These are phyloP conservation scores for Metschnikowia santaceciliae DNA, from an alignment of 805 yeast genomes.

Conservation along the genomic window DNA sequence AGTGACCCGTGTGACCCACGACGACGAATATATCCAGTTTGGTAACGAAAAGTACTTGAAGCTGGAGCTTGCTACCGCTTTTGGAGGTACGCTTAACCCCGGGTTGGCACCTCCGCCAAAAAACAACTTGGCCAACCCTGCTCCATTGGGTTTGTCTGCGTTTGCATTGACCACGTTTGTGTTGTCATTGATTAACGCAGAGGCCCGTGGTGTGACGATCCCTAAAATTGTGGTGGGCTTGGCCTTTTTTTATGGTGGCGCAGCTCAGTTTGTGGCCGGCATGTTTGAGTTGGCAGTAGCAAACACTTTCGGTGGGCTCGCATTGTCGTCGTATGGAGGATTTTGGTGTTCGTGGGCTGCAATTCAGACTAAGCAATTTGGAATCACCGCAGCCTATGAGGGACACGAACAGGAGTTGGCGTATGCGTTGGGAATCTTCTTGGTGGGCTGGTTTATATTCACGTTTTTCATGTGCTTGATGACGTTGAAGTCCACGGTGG, in stretches of 20 bases:
- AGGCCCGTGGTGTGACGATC: conserved; percentile 63
- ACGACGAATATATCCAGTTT: conserved; percentile 62
- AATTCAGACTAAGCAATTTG: conserved; percentile 39
- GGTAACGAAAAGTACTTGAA: conserved; percentile 69
- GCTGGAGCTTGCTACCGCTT: conserved; percentile 55
- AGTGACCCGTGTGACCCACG: conserved; percentile 35
- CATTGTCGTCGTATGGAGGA: conserved; percentile 60
- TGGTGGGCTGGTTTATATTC: conserved; percentile 43
- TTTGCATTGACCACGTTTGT: conserved; percentile 69
- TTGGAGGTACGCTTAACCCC: conserved; percentile 82
- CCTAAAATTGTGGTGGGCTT: conserved; percentile 60
- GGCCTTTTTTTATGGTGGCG: conserved; percentile 71
- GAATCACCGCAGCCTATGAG: conserved; percentile 34
- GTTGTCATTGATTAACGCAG: conserved; percentile 57
- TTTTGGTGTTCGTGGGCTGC: conserved; percentile 78
- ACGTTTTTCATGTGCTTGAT: conserved; percentile 39
- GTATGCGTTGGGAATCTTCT: conserved; percentile 36
- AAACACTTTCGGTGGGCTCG: conserved; percentile 72
- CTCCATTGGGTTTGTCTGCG: conserved; percentile 69
- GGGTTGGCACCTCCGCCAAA: conserved; percentile 47
- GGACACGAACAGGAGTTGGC: conserved; percentile 22
- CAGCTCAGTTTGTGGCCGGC: conserved; percentile 68
- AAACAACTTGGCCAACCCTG: conserved; percentile 59
- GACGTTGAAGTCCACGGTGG: conserved; percentile 42
- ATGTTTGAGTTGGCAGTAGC: conserved; percentile 74